Evolutionary conservation across 345 rosid species (phyloP).

Genomic region (Limnanthes douglasii): DNA sequence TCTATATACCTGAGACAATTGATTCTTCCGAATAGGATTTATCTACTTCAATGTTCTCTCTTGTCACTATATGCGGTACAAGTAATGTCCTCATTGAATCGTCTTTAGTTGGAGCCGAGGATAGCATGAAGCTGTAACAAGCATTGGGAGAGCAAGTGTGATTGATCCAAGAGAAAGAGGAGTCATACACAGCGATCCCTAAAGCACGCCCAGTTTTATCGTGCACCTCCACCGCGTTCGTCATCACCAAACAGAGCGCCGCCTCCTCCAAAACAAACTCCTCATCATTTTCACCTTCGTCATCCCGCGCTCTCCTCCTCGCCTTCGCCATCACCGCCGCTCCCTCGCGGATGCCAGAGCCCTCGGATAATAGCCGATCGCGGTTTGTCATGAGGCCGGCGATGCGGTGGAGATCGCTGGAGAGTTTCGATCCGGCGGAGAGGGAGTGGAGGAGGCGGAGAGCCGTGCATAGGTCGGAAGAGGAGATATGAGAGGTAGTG

Average conservation of each 20-base stretch:
- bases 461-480: slow-evolving; percentile 45
- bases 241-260: slow-evolving; percentile 42
- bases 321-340: slow-evolving; percentile 22
- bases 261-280: slow-evolving; percentile 27
- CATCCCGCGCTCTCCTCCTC: slow-evolving; percentile 7
- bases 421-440: slow-evolving; percentile 5
- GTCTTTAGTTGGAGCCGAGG: slow-evolving; percentile 6
- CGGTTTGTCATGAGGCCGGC: slow-evolving; percentile 47
- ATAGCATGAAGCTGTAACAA: slow-evolving; percentile 43
- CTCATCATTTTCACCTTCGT: slow-evolving; percentile 6
- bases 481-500: slow-evolving; percentile 5
- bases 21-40: no score
- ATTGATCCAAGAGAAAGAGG: slow-evolving; percentile 72
- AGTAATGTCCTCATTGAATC: slow-evolving; percentile 9
- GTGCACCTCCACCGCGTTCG: slow-evolving; percentile 77
- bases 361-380: slow-evolving; percentile 15
- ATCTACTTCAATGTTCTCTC: slow-evolving; percentile 3
- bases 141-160: slow-evolving; percentile 83
- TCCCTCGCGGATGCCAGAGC: slow-evolving; percentile 25
- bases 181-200: slow-evolving; percentile 51
- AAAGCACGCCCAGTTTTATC: slow-evolving; percentile 32
- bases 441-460: slow-evolving; percentile 39
- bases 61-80: slow-evolving; percentile 11
- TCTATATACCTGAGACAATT: no score
- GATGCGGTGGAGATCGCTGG: slow-evolving; percentile 10